These are phyloP conservation scores for Penicillium thymicola DNA, from an alignment of 2,329 filamentous ascomycete species.

Conservation along the genomic window DNA sequence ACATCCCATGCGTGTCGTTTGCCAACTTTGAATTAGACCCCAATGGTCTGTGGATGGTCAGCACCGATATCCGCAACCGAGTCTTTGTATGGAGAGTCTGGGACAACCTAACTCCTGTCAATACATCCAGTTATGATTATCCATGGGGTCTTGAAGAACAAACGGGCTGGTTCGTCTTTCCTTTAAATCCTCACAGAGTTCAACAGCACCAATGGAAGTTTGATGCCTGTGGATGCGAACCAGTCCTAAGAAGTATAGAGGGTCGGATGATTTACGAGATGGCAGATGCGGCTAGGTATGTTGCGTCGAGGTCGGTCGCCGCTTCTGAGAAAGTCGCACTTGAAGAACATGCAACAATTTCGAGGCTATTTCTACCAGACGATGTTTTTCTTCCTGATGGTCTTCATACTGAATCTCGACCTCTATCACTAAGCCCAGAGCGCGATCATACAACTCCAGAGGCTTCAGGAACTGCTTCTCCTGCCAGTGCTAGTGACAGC, in stretches of 20 bases:
- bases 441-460: not conserved
- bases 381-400: conserved; percentile 31
- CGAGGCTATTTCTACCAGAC: conserved; percentile 8
- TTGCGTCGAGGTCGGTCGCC: conserved; percentile 30
- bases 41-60: conserved; percentile 55
- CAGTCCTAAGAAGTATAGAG: conserved; percentile 17
- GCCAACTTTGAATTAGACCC: conserved; percentile 57
- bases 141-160: conserved; percentile 22
- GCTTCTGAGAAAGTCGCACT: not conserved
- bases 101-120: conserved; percentile 33
- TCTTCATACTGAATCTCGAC: conserved; percentile 3
- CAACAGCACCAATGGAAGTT: conserved; percentile 32
- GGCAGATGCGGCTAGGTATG: conserved; percentile 23
- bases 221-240: conserved; percentile 42
- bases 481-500: not conserved
- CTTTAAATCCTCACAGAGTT: conserved; percentile 45
- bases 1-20: conserved; percentile 59
- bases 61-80: conserved; percentile 54
- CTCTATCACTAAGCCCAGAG: not conserved
- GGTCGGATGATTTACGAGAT: conserved; percentile 29
- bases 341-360: not conserved
- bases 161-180: conserved; percentile 47
- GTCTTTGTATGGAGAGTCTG: conserved; percentile 51
- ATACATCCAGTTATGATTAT: conserved; percentile 22
- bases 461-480: not conserved